Base-by-base conservation (phyloP, 768 basidiomycete species). In the Cystobasidium tubakii region DNA sequence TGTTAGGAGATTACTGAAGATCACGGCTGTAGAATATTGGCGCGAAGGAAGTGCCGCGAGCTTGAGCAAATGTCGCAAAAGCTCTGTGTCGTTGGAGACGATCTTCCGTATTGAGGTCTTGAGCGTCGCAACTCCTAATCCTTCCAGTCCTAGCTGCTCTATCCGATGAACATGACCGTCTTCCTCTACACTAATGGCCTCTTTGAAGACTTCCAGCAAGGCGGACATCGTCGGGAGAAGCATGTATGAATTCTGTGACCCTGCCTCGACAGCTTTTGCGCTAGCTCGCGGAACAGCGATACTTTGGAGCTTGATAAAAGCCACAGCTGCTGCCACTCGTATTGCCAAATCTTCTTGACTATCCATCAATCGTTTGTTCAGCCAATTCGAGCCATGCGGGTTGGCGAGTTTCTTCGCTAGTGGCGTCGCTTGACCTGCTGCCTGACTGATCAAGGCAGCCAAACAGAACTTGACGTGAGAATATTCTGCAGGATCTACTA, bases 281-380 rank as follows among this genome's bases (percentile, higher is more conserved):
- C 23, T 42, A 13, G 36, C 36, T 15, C 25, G 25, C 4, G 63
- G 57, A 39, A 15, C 44, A 43, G 21, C 44, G 44, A 46, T 27
- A 23, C 34, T 43, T 27, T 65, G 31, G 7, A 67, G 31, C 66
- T 67, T 67, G 66, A 67, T 67, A 43, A 44, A 44, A 21, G 66
- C 66, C 4, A 67, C 66, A 21, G 27, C 42, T 10, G 66, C 66
- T 9, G 63, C 63, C 6, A 27, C 39, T 13, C 63, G 31, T 7
- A 34, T 12, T 13, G 36, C 13, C 21, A 31, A 12, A 7, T 43
- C 23, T 23, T 65, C 63, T 43, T 23, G 29, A 1, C 4, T 9
- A 42, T 65, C 63, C 43, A 31, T 46, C 17, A 65, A 65, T 4
- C 57, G 63, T 34, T 42, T 39, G 21, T 65, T 9, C 39, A 65